Evolutionary conservation across 495 filamentous ascomycete species (phyloP).

Genomic region (Penicillium chermesinum): DNA sequence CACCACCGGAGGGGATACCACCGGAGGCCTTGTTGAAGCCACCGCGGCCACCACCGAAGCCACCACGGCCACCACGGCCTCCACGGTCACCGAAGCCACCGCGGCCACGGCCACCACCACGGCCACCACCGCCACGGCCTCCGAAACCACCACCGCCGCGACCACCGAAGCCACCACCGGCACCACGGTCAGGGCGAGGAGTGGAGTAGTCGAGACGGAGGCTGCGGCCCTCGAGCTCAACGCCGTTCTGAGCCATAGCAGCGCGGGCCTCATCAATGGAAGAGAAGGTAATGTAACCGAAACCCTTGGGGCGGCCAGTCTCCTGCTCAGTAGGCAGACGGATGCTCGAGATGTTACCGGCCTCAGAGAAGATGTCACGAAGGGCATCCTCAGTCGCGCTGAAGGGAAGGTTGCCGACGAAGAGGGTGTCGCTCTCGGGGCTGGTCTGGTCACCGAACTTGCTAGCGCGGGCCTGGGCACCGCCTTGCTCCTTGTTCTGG

Average conservation of each 20-base stretch:
- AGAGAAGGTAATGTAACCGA: constrained; percentile 83
- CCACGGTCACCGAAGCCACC: constrained; percentile 46
- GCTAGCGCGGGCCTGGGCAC: constrained; percentile 62
- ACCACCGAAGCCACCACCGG: constrained; percentile 41
- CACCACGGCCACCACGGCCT: constrained; percentile 47
- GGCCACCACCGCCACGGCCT: constrained; percentile 49
- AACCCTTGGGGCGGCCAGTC: constrained; percentile 84
- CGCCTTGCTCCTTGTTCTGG: constrained; percentile 44
- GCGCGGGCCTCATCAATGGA: constrained; percentile 80
- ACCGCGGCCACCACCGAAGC: constrained; percentile 43
- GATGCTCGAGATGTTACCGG: constrained; percentile 67
- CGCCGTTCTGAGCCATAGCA: constrained; percentile 69
- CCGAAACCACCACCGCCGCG: constrained; percentile 48
- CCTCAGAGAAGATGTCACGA: constrained; percentile 66
- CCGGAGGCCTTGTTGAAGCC: constrained; percentile 59
- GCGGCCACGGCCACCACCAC: constrained; percentile 49
- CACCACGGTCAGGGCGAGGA: constrained; percentile 56
- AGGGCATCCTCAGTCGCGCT: constrained; percentile 73
- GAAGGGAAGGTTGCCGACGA: constrained; percentile 90
- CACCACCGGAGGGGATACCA: constrained; percentile 62
- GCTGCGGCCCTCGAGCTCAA: constrained; percentile 69
- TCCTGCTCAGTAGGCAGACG: constrained; percentile 89
- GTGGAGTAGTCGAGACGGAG: constrained; percentile 87
- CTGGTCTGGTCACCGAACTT: constrained; percentile 74
- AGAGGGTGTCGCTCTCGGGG: constrained; percentile 80